Percentiles rank a stretch among this genome's conserved stretches.
These are phyloP conservation scores for Ophiosphaerella korrae DNA, from an alignment of 2,329 filamentous ascomycete species.

Conservation along the genomic window DNA sequence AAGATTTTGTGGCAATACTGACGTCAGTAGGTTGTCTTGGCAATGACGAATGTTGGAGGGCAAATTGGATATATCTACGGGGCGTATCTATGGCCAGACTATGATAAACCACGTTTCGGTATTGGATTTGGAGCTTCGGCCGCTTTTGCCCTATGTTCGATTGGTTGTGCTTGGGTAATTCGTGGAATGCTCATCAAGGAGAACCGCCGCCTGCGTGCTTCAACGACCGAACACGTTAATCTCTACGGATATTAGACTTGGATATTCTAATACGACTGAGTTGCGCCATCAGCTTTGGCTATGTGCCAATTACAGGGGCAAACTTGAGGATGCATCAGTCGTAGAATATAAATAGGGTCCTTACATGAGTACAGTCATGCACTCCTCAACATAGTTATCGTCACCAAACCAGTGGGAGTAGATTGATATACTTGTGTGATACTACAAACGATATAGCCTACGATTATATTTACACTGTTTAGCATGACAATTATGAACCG, in stretches of 20 bases:
- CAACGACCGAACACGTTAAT: slow-evolving; percentile 33
- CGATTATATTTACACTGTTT: too few species aligned
- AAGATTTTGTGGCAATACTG: neutral
- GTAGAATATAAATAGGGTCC: too few species aligned
- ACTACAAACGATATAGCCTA: too few species aligned
- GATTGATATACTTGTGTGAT: too few species aligned
- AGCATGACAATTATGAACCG: too few species aligned
- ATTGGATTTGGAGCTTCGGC: slow-evolving; percentile 38
- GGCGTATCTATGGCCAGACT: slow-evolving; percentile 33
- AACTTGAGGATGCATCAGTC: too few species aligned
- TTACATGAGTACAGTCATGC: too few species aligned
- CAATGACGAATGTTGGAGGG: slow-evolving; percentile 35
- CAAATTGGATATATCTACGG: slow-evolving; percentile 40
- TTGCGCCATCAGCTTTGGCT: too few species aligned
- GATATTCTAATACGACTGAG: too few species aligned
- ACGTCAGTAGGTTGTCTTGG: slow-evolving; percentile 28
- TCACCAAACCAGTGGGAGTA: too few species aligned
- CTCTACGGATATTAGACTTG: slow-evolving; percentile 32
- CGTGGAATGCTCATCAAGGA: slow-evolving; percentile 34
- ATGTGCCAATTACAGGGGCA: too few species aligned
- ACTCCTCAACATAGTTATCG: too few species aligned
- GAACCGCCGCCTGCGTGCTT: slow-evolving; percentile 28
- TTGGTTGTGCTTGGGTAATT: slow-evolving; percentile 37
- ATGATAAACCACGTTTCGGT: slow-evolving; percentile 29
- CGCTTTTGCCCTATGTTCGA: slow-evolving; percentile 32